phyloP scores from a whole-genome alignment of 2,329 filamentous ascomycete genomes.

The Exophiala oligosperma region DNA sequence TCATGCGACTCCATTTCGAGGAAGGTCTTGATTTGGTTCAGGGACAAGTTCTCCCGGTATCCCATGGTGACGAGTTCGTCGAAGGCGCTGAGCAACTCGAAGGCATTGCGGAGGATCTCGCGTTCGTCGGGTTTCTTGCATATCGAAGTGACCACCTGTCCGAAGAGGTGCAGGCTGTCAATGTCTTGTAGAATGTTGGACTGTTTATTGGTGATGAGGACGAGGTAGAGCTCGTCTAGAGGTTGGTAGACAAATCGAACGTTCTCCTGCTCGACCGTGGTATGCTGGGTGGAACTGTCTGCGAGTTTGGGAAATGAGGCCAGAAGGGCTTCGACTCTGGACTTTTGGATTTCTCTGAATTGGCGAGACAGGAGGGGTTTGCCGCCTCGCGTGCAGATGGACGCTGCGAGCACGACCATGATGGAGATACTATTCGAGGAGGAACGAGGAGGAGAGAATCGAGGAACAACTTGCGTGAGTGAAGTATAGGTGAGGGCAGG shows the following conservation, averaged over 20 bases:
- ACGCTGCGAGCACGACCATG: constrained; percentile 92
- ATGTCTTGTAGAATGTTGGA: constrained; percentile 99
- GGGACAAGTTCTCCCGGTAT: constrained; percentile 92
- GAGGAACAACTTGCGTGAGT: neutral
- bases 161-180: constrained; percentile 95
- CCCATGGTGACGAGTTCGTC: constrained; percentile 95
- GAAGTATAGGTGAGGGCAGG: neutral
- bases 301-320: constrained; percentile 97
- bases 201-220: constrained; percentile 98
- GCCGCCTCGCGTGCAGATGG: constrained; percentile 96
- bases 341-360: constrained; percentile 96
- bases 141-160: constrained; percentile 93
- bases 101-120: constrained; percentile 92
- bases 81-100: constrained; percentile 93
- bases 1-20: constrained; percentile 99
- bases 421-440: neutral
- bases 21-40: constrained; percentile 98
- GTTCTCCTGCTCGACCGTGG: constrained; percentile 97
- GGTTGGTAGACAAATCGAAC: constrained; percentile 99
- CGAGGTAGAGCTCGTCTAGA: constrained; percentile 98
- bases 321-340: constrained; percentile 91
- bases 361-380: constrained; percentile 97
- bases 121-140: constrained; percentile 95
- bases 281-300: constrained; percentile 94
- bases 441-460: neutral